Base-by-base conservation (phyloP, 306 rosid genomes). In the Ammopiptanthus mongolicus region DNA sequence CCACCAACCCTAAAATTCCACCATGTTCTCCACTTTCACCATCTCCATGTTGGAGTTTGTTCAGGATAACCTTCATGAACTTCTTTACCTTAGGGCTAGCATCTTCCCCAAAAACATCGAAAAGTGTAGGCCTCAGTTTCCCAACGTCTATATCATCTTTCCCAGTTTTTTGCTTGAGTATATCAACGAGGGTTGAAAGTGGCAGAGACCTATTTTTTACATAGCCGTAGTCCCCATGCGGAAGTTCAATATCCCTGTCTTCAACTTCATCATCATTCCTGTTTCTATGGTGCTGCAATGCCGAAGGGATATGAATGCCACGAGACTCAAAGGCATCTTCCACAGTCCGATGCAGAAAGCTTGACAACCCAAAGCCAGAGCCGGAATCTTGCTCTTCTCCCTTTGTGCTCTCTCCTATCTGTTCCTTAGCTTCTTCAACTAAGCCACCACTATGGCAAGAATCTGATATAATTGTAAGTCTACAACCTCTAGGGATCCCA, bases 71-170 rank as follows among this genome's bases (percentile, higher is more conserved):
- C 73, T 92, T 90, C 97, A 92, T 95, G 90, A 92, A 95, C 91
- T 95, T 95, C 91, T 95, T 95, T 70, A 95, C 99, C 80, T 95
- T 95, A 1, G 99, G 99, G 75, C 93, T 94, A 8, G 98, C 85
- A 80, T 94, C 98, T n/a, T 94, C 91, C 19, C 98, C 98, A 9
- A 91, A 94, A n/a, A 78, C 69, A 67, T 91, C 97, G n/a, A 91
- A 94, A 2, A 95, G 97, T 5, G 97, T 79, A 10, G 97, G 97
- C 69, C 99, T 87, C 74, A 95, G 72, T 82, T 92, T 85, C 47
- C 99, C 99, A 3, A 95, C 96, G 66, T 90, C 92, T 63, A 92
- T 95, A 78, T 95, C 96, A 6, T 86, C 89, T 68, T 90, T 92
- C 0, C 99, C 99, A 23, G 99, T 95, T 79, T 90, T 88, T 83